Evolutionary conservation across 129 eudicot species (phyloP).

Genomic region (Apium graveolens): DNA sequence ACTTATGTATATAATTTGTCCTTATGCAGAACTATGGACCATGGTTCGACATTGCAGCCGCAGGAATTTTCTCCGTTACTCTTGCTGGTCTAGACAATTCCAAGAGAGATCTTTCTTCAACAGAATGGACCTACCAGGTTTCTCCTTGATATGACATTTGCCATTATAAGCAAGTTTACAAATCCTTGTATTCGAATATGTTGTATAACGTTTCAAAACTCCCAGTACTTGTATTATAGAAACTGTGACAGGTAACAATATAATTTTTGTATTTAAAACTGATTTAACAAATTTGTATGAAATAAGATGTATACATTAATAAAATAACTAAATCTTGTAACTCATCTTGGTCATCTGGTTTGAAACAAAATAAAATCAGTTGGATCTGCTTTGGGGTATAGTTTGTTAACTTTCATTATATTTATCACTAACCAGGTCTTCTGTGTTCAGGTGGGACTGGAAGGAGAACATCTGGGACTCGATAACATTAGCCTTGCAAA

Average conservation of each 20-base stretch:
- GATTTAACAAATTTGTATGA: neutral
- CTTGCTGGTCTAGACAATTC: constrained; percentile 31
- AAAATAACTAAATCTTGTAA: neutral
- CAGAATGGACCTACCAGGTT: constrained; percentile 81
- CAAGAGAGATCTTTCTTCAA: constrained; percentile 43
- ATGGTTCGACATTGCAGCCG: constrained; percentile 71
- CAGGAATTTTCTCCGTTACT: constrained; percentile 56
- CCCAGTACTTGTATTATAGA: neutral
- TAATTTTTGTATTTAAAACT: neutral
- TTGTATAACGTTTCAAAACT: neutral
- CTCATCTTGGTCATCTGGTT: neutral
- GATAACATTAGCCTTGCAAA: constrained; percentile 47
- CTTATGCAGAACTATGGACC: constrained; percentile 71
- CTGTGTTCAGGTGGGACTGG: constrained; percentile 57
- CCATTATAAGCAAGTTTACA: neutral
- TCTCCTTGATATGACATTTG: neutral
- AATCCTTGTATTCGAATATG: neutral
- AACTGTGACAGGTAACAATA: neutral
- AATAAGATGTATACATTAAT: neutral
- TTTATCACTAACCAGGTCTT: constrained; percentile 4
- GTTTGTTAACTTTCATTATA: constrained; percentile 6
- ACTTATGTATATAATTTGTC: neutral
- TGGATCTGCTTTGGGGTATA: neutral
- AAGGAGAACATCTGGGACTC: constrained; percentile 73
- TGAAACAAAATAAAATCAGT: neutral